phyloP scores from a whole-genome alignment of 257 asterid species.

The Cruciata laevipes region DNA sequence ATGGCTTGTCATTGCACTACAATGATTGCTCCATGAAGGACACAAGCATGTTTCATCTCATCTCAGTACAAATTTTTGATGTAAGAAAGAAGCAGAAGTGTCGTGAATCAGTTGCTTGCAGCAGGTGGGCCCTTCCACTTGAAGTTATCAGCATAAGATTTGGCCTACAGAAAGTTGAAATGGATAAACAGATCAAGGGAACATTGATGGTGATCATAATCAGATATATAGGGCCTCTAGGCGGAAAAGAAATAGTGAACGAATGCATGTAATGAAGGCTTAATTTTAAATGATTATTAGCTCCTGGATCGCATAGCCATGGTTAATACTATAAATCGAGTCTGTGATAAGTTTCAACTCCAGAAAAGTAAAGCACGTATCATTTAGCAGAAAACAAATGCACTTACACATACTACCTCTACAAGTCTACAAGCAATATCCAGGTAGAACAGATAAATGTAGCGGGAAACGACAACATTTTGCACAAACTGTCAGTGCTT shows the following conservation, averaged over 20 bases:
- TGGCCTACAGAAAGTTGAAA: slow-evolving; percentile 36
- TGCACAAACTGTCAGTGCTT: background rate
- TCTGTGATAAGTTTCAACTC: too few species aligned
- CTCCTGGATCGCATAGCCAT: background rate
- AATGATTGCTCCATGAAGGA: background rate
- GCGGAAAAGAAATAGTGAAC: background rate
- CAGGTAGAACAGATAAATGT: background rate
- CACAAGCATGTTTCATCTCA: slow-evolving; percentile 8
- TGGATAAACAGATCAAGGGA: background rate
- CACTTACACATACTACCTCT: background rate
- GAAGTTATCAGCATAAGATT: slow-evolving; percentile 90
- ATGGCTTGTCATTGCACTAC: background rate
- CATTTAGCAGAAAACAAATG: background rate
- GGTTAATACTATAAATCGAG: background rate
- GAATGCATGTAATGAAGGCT: background rate
- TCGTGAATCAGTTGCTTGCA: slow-evolving; percentile 26
- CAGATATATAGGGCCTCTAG: background rate
- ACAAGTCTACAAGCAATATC: background rate
- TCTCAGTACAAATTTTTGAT: background rate
- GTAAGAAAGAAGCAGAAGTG: slow-evolving; percentile 7
- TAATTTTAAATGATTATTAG: background rate
- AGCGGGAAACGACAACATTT: too few species aligned
- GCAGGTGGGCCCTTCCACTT: slow-evolving; percentile 92
- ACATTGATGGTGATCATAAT: background rate
- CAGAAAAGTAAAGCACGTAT: background rate